A percentile compares a stretch with the other conserved stretches of the same genome.
phyloP scores from a whole-genome alignment of 208 protist species.

The Crithidia sp. region DNA sequence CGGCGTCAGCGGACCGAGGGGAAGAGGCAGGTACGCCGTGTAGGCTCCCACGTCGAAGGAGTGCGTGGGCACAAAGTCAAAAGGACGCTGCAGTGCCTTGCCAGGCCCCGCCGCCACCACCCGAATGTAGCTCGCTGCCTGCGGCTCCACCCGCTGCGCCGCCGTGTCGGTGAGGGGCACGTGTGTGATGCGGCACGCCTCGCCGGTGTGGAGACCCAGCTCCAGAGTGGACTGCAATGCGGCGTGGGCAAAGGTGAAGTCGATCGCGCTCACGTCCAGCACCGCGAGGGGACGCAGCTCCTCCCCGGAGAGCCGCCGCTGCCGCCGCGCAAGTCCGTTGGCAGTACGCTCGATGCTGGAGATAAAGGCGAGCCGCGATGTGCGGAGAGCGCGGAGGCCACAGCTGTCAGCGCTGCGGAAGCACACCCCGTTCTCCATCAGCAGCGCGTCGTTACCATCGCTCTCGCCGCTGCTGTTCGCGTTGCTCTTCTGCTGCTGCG shows the following conservation, averaged over 20 bases:
- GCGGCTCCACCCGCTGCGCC: slow-evolving; percentile 37
- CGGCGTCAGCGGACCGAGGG: slow-evolving; percentile 9
- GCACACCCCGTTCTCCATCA: slow-evolving; percentile 76
- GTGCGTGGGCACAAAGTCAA: slow-evolving; percentile 45
- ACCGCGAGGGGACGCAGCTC: slow-evolving; percentile 50
- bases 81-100: slow-evolving; percentile 36
- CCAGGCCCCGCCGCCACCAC: slow-evolving; percentile 39
- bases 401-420: slow-evolving; percentile 48
- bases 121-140: slow-evolving; percentile 47
- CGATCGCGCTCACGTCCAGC: slow-evolving; percentile 71
- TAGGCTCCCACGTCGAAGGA: slow-evolving; percentile 65
- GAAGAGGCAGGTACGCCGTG: slow-evolving; percentile 58
- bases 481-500: background rate
- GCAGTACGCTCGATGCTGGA: slow-evolving; percentile 46
- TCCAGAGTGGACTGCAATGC: slow-evolving; percentile 62
- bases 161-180: slow-evolving; percentile 59
- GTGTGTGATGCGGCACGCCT: slow-evolving; percentile 60
- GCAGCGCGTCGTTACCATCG: slow-evolving; percentile 15
- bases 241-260: slow-evolving; percentile 73
- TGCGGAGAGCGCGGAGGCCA: slow-evolving; percentile 69
- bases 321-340: slow-evolving; percentile 32
- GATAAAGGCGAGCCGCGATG: slow-evolving; percentile 69
- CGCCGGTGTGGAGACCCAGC: slow-evolving; percentile 51
- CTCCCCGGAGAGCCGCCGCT: slow-evolving; percentile 34
- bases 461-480: background rate